These are phyloP conservation scores for Thielaviopsis ethacetica DNA, from an alignment of 2,329 filamentous ascomycete genomes.

Conservation along the genomic window DNA sequence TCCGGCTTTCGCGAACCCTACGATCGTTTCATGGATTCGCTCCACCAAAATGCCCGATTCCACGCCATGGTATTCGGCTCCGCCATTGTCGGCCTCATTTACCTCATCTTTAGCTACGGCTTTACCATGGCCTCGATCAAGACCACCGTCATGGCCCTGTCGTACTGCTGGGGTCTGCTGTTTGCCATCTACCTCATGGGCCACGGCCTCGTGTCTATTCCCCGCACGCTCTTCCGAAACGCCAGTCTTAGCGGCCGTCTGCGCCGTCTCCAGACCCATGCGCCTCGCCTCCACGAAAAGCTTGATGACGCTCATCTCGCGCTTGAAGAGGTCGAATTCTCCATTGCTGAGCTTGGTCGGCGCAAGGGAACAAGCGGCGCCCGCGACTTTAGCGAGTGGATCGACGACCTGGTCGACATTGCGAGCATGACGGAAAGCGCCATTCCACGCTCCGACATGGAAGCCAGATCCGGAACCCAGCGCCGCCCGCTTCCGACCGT, in stretches of 20 bases:
- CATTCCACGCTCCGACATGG: conserved; percentile 22
- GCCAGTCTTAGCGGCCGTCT: conserved; percentile 61
- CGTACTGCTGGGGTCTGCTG: conserved; percentile 84
- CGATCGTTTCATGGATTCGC: conserved; percentile 65
- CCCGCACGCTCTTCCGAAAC: conserved; percentile 62
- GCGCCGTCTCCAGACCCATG: conserved; percentile 58
- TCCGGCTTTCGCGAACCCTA: conserved; percentile 80
- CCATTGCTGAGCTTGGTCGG: conserved; percentile 62
- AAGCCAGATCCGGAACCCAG: conserved; percentile 23
- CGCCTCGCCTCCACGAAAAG: conserved; percentile 70
- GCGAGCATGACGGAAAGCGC: conserved; percentile 50
- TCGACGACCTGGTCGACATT: conserved; percentile 77
- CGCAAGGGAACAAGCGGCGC: conserved; percentile 61
- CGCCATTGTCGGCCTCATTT: conserved; percentile 57
- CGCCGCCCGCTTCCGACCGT: conserved; percentile 51
- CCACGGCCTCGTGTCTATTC: conserved; percentile 84
- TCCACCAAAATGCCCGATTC: conserved; percentile 77
- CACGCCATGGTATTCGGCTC: conserved; percentile 63
- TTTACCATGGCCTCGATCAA: conserved; percentile 60
- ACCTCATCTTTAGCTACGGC: conserved; percentile 66
- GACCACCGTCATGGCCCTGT: conserved; percentile 75
- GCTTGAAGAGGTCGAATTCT: conserved; percentile 65
- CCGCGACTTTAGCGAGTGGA: conserved; percentile 73
- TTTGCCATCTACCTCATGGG: conserved; percentile 96
- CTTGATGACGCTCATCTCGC: conserved; percentile 70